phyloP scores from a whole-genome alignment of 1,284 basidiomycete genomes.

The Fomitopsis palustris region DNA sequence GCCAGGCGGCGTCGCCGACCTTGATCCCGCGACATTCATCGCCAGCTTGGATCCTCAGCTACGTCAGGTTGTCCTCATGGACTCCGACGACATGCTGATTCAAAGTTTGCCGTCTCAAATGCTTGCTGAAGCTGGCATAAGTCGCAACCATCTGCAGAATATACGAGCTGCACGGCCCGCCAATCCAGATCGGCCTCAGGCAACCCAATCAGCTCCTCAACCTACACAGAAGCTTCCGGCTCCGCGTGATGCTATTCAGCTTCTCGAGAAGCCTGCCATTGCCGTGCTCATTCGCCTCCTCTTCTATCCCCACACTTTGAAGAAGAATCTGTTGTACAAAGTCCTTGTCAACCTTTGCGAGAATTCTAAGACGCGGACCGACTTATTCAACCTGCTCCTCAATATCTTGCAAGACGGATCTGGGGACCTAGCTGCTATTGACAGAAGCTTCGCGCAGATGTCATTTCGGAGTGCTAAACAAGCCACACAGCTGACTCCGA shows the following conservation, averaged over 20 bases:
- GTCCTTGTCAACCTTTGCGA: constrained; percentile 95
- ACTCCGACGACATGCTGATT: constrained; percentile 82
- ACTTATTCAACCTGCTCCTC: constrained; percentile 90
- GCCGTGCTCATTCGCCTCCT: constrained; percentile 90
- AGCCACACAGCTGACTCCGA: constrained; percentile 52
- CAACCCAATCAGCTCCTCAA: constrained; percentile 24
- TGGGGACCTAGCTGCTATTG: constrained; percentile 87
- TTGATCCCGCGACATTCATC: constrained; percentile 85
- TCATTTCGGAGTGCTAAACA: constrained; percentile 69
- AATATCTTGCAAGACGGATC: constrained; percentile 94
- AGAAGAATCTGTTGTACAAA: constrained; percentile 84
- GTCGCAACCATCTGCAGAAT: constrained; percentile 41
- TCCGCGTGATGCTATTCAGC: constrained; percentile 86
- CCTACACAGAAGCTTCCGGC: constrained; percentile 43
- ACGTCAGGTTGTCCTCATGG: constrained; percentile 83
- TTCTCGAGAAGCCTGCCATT: constrained; percentile 90
- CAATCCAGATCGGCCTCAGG: constrained; percentile 28
- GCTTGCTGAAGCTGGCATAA: constrained; percentile 75
- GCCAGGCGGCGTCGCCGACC: constrained; percentile 49
- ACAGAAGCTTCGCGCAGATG: constrained; percentile 93
- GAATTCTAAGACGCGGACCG: constrained; percentile 88
- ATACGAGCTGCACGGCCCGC: constrained; percentile 18
- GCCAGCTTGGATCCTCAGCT: constrained; percentile 83
- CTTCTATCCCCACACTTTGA: constrained; percentile 93
- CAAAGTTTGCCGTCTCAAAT: constrained; percentile 79